Conservation (phyloP, 768 basidiomycete genomes). For the Cyclocybe cylindracea region DNA sequence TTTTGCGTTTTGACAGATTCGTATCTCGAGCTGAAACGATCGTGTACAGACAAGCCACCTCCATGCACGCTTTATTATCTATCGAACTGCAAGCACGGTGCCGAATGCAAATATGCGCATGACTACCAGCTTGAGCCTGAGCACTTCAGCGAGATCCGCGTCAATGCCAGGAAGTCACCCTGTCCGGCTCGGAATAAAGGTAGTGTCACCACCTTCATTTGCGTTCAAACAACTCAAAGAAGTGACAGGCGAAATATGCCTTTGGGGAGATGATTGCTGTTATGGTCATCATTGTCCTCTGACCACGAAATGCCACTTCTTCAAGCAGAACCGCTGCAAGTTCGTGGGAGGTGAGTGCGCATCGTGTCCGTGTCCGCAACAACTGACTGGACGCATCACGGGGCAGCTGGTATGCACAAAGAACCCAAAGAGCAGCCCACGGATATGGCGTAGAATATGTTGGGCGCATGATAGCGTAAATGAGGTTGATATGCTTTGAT, state of each 20-base stretch:
- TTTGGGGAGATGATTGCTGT: constrained; percentile 62
- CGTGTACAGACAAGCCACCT: constrained; percentile 54
- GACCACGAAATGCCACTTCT: constrained; percentile 42
- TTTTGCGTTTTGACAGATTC: constrained; percentile 13
- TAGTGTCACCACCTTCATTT: constrained; percentile 13
- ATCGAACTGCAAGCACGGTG: constrained; percentile 58
- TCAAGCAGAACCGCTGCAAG: constrained; percentile 60
- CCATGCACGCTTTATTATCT: constrained; percentile 71
- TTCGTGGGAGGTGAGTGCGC: constrained; percentile 55
- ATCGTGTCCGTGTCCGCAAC: constrained; percentile 5
- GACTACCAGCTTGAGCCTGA: constrained; percentile 59
- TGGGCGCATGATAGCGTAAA: constrained; percentile 13
- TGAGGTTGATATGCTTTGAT: constrained; percentile 18
- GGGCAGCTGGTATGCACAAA: constrained; percentile 42
- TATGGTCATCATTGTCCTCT: constrained; percentile 54
- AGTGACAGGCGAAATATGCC: constrained; percentile 50
- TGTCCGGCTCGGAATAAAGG: constrained; percentile 63
- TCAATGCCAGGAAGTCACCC: constrained; percentile 62
- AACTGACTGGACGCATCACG: constrained; percentile 15
- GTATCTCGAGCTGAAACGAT: not conserved
- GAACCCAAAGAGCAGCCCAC: constrained; percentile 24
- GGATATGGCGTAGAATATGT: constrained; percentile 12
- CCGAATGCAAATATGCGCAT: constrained; percentile 61
- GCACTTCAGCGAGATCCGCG: constrained; percentile 52
- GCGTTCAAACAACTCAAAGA: not conserved